Percentiles rank a stretch among this genome's conserved stretches.
These are phyloP conservation scores for Pogostemon cablin DNA, from an alignment of 257 asterid genomes.

Conservation along the genomic window DNA sequence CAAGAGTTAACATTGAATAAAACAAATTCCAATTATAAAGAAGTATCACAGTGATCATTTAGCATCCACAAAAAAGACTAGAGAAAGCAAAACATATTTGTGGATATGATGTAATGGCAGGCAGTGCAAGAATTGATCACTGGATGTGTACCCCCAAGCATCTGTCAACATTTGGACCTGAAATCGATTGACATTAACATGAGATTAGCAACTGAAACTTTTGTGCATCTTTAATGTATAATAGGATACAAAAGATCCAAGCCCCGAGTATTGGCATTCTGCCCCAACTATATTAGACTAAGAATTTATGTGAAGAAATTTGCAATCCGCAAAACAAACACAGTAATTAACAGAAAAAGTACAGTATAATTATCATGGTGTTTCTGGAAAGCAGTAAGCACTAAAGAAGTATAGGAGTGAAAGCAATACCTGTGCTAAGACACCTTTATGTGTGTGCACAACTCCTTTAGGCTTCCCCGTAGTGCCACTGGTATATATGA, in stretches of 20 bases:
- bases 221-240: not conserved
- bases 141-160: conserved; percentile 77
- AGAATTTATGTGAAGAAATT: not conserved
- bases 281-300: too few species aligned
- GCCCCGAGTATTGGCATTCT: not conserved
- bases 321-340: not conserved
- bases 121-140: conserved; percentile 79
- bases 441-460: conserved; percentile 91
- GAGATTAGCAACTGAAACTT: conserved; percentile 2
- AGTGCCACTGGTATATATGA: conserved; percentile 95
- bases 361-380: not conserved
- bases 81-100: conserved; percentile 22
- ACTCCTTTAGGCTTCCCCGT: conserved; percentile 99
- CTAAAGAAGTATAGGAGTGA: not conserved
- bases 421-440: conserved; percentile 80
- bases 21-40: not conserved
- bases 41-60: not conserved
- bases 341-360: not conserved
- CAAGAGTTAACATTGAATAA: conserved; percentile 7
- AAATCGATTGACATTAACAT: conserved; percentile 28
- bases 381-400: too few species aligned
- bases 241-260: not conserved
- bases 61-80: not conserved
- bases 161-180: conserved; percentile 82
- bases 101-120: conserved; percentile 98